A percentile compares a stretch with the other conserved stretches of the same genome.
phyloP scores from a whole-genome alignment of 306 rosid genomes.

The Fragaria vesca region DNA sequence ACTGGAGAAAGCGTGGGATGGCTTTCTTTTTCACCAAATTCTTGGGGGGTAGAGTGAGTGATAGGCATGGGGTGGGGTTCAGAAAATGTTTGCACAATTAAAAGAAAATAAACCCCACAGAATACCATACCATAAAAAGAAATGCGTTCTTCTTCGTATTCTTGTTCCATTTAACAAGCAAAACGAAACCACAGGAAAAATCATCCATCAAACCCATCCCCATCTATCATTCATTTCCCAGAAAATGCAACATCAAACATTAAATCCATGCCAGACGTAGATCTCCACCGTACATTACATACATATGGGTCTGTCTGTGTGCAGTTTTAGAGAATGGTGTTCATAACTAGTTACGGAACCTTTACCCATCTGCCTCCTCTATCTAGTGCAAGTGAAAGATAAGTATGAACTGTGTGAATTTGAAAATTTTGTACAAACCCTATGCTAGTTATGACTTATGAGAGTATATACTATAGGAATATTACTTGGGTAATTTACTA shows the following conservation, averaged over 20 bases:
- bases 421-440: background rate
- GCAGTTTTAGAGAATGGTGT: background rate
- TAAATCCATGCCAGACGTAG: background rate
- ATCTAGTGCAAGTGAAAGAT: background rate
- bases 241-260: background rate
- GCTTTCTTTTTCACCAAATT: conserved; percentile 57
- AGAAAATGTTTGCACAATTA: conserved; percentile 14
- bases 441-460: background rate
- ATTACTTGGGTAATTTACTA: background rate
- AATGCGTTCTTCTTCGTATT: conserved; percentile 1
- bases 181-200: background rate
- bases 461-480: background rate
- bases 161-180: background rate
- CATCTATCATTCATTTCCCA: background rate
- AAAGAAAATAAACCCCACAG: background rate
- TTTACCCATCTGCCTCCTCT: background rate
- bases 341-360: background rate
- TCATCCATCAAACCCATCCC: conserved; percentile 7
- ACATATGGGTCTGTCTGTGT: background rate
- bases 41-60: conserved; percentile 24
- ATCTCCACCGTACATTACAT: background rate
- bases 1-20: conserved; percentile 5
- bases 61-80: conserved; percentile 3
- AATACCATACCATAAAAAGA: conserved; percentile 22
- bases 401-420: background rate